phyloP scores from a whole-genome alignment of 257 asterid species.

The Nicotiana paniculata region DNA sequence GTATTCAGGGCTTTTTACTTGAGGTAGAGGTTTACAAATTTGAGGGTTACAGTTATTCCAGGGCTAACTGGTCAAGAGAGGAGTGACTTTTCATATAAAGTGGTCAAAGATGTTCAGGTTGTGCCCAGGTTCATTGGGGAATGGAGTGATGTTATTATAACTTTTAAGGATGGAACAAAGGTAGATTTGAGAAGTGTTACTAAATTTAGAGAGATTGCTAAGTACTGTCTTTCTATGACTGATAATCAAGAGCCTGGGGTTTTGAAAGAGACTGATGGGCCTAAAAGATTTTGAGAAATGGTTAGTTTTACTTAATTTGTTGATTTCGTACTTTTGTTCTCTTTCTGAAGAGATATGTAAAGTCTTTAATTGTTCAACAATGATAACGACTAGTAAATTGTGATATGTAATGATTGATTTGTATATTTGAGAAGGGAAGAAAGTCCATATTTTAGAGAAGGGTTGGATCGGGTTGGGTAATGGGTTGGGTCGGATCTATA shows the following conservation, averaged over 20 bases:
- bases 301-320: background rate
- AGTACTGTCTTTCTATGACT: slow-evolving; percentile 72
- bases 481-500: too few species aligned
- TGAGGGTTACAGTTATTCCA: slow-evolving; percentile 83
- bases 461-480: too few species aligned
- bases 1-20: slow-evolving; percentile 70
- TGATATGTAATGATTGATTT: too few species aligned
- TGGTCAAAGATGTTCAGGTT: slow-evolving; percentile 81
- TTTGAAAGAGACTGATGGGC: slow-evolving; percentile 33
- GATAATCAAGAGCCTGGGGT: slow-evolving; percentile 24
- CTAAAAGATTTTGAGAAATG: slow-evolving; percentile 57
- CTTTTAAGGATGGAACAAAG: slow-evolving; percentile 76
- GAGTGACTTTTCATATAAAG: slow-evolving; percentile 75
- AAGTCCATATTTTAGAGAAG: too few species aligned
- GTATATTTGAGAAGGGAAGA: too few species aligned
- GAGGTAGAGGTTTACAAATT: slow-evolving; percentile 73
- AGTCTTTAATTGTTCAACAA: background rate
- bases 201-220: slow-evolving; percentile 90
- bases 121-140: slow-evolving; percentile 94
- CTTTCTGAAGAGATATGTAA: background rate
- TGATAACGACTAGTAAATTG: too few species aligned
- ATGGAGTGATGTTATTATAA: slow-evolving; percentile 91
- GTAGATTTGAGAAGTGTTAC: slow-evolving; percentile 96
- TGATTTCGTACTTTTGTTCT: background rate
- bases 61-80: slow-evolving; percentile 89